A percentile compares a stretch with the other conserved stretches of the same genome.
Conservation (phyloP, 352 stramenopile species). For the Phytopythium kandeliae region DNA sequence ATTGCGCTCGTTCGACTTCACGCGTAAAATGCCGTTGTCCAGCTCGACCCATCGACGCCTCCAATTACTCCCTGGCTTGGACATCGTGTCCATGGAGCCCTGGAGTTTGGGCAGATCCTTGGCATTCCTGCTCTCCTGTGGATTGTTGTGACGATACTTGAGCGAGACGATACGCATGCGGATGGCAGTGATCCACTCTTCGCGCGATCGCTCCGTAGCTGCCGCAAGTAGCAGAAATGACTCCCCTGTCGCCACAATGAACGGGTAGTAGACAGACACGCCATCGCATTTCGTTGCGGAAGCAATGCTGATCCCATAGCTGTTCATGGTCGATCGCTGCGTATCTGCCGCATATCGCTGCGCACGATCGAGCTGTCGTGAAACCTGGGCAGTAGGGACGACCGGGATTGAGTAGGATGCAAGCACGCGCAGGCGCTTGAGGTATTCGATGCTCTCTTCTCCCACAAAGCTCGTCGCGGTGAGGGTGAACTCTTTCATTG, state of each 20-base stretch:
- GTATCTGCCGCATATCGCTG: neutral
- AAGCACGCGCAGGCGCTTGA: slow-evolving; percentile 27
- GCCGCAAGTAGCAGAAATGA: slow-evolving; percentile 46
- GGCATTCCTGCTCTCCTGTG: slow-evolving; percentile 2
- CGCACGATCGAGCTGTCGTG: slow-evolving; percentile 16
- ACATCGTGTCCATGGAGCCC: slow-evolving; percentile 55
- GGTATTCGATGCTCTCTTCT: slow-evolving; percentile 50
- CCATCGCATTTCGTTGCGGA: neutral
- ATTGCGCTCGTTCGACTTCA: slow-evolving; percentile 55
- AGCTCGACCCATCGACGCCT: slow-evolving; percentile 59
- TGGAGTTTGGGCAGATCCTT: slow-evolving; percentile 24
- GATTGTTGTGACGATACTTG: slow-evolving; percentile 48
- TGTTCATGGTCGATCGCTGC: neutral
- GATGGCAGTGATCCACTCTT: slow-evolving; percentile 60
- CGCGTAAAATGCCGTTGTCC: slow-evolving; percentile 55
- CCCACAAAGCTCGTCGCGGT: slow-evolving; percentile 45
- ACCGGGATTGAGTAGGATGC: slow-evolving; percentile 38
- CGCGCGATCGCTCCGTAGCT: slow-evolving; percentile 32
- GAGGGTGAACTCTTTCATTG: slow-evolving; percentile 70
- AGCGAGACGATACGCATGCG: slow-evolving; percentile 57
- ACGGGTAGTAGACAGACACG: slow-evolving; percentile 33
- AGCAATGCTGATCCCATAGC: neutral
- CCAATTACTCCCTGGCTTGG: slow-evolving; percentile 37
- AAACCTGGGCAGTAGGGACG: slow-evolving; percentile 8
- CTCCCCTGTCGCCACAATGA: slow-evolving; percentile 52